A percentile compares a stretch with the other conserved stretches of the same genome.
phyloP scores from a whole-genome alignment of 305 asterid species.

The Stenogyne calaminthoides region DNA sequence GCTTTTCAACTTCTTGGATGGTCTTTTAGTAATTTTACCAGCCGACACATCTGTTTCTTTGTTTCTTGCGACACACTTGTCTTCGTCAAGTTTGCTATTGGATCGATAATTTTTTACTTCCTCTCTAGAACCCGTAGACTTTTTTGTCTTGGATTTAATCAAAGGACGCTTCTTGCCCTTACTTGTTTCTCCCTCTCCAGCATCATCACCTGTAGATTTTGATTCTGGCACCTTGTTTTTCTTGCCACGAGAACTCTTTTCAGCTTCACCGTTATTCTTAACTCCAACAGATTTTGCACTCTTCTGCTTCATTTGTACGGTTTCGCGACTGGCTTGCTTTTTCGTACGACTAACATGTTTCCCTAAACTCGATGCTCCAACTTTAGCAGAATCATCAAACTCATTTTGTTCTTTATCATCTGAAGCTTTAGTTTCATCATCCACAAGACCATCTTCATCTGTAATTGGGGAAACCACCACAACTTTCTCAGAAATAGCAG shows the following conservation, averaged over 20 bases:
- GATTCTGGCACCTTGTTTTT: conserved; percentile 31
- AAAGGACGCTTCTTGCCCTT: conserved; percentile 50
- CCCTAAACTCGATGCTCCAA: conserved; percentile 33
- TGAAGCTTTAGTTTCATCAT: conserved; percentile 53
- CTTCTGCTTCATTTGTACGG: conserved; percentile 33
- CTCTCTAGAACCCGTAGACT: conserved; percentile 28
- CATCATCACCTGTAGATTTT: conserved; percentile 35
- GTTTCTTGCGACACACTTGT: not conserved
- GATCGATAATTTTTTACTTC: conserved; percentile 24
- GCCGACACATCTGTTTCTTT: conserved; percentile 30
- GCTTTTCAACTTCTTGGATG: conserved; percentile 45
- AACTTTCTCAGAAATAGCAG: conserved; percentile 36
- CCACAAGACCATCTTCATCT: conserved; percentile 23
- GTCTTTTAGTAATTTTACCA: conserved; percentile 33
- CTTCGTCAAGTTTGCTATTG: conserved; percentile 28
- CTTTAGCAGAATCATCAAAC: conserved; percentile 26
- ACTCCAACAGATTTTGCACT: conserved; percentile 31
- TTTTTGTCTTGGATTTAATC: conserved; percentile 40
- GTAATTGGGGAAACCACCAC: conserved; percentile 26
- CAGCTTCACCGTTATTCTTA: conserved; percentile 35
- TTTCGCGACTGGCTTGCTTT: conserved; percentile 29
- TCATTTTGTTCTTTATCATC: conserved; percentile 36
- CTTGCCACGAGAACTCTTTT: conserved; percentile 30
- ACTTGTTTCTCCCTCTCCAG: conserved; percentile 34
- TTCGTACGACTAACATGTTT: conserved; percentile 19